Conservation (phyloP, 208 protist species). For the Leishmania turanica region DNA sequence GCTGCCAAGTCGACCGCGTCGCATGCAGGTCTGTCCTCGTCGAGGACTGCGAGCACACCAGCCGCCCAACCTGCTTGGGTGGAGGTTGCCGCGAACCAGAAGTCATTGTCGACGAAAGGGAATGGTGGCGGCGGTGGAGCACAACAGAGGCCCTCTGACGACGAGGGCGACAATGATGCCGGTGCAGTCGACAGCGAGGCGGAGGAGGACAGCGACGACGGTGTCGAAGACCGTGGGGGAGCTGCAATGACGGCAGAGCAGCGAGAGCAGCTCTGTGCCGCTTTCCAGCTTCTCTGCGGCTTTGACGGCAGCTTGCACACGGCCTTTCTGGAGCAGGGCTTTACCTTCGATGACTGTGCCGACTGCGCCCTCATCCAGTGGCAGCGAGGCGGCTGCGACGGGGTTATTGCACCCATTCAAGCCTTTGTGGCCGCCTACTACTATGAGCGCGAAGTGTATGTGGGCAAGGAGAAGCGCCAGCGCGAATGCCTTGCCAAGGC, state of each 20-base stretch:
- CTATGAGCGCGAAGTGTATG: constrained; percentile 66
- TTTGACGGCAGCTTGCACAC: constrained; percentile 23
- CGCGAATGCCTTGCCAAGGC: constrained; percentile 54
- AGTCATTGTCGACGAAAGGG: not conserved
- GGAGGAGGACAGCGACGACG: constrained; percentile 12
- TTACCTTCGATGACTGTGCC: constrained; percentile 60
- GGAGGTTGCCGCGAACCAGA: constrained; percentile 7
- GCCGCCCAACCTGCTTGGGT: constrained; percentile 18
- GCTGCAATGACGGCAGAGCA: constrained; percentile 25
- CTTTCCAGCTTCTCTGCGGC: constrained; percentile 52
- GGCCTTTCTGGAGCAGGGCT: constrained; percentile 69
- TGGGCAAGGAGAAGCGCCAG: constrained; percentile 48
- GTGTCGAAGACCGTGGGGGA: constrained; percentile 11
- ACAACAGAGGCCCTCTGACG: not conserved
- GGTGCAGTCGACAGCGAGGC: not conserved
- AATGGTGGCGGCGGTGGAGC: not conserved
- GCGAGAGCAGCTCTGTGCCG: constrained; percentile 33
- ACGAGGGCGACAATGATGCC: not conserved
- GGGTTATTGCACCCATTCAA: constrained; percentile 69
- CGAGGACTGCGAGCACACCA: not conserved
- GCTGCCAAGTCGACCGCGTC: not conserved
- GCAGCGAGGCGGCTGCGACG: constrained; percentile 53
- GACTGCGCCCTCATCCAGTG: constrained; percentile 75
- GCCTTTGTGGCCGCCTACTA: constrained; percentile 67
- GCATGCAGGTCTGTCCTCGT: not conserved